A percentile compares a stretch with the other conserved stretches of the same genome.
Evolutionary conservation across 2,329 filamentous ascomycete species (phyloP).

Genomic region (Simplicillium aogashimaense): DNA sequence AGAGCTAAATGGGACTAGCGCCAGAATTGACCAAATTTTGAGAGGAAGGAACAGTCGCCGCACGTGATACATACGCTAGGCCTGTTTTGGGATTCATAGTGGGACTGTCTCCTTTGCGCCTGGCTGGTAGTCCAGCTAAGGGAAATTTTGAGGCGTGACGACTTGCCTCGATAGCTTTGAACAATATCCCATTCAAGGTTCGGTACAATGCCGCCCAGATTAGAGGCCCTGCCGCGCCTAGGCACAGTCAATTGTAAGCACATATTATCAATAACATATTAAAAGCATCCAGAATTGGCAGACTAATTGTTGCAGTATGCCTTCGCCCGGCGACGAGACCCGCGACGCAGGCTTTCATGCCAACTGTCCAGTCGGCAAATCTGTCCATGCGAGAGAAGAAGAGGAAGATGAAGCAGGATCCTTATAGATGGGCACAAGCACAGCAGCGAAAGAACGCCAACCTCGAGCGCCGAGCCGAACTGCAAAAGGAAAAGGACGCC

Average conservation of each 20-base stretch:
- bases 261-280: slow-evolving; percentile 5
- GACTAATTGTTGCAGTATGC: slow-evolving; percentile 38
- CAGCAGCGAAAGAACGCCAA: slow-evolving; percentile 79
- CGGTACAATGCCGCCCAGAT: slow-evolving; percentile 55
- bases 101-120: not conserved
- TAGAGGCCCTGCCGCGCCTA: slow-evolving; percentile 50
- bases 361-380: slow-evolving; percentile 55
- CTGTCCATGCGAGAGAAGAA: slow-evolving; percentile 53
- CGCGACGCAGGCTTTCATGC: slow-evolving; percentile 39
- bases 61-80: slow-evolving; percentile 22
- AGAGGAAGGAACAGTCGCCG: not conserved
- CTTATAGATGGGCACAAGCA: slow-evolving; percentile 72
- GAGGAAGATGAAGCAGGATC: slow-evolving; percentile 61
- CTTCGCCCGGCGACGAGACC: slow-evolving; percentile 42
- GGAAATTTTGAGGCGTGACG: slow-evolving; percentile 24
- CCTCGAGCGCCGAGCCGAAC: slow-evolving; percentile 59
- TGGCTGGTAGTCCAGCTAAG: not conserved
- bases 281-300: not conserved
- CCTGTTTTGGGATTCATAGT: slow-evolving; percentile 2
- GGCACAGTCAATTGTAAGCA: slow-evolving; percentile 49
- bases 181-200: slow-evolving; percentile 7
- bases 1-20: slow-evolving; percentile 14
- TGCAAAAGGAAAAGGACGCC: slow-evolving; percentile 54
- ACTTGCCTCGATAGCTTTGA: not conserved
- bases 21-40: accelerated